Base-by-base conservation (phyloP, 2,329 filamentous ascomycete species). In the Fusarium buharicum region DNA sequence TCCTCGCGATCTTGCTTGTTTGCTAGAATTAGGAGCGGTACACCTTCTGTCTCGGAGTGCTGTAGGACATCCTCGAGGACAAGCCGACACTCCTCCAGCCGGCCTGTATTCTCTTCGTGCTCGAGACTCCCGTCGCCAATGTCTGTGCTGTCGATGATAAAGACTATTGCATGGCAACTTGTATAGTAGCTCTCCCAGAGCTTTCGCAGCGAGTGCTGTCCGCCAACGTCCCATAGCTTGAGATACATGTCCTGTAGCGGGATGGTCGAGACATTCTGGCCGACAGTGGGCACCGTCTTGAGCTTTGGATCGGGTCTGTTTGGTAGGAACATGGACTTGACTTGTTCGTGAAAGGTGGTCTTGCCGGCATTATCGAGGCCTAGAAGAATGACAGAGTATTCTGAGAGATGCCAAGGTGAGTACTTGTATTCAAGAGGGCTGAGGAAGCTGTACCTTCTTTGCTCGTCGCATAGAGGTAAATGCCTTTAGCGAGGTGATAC, bases 1-100 rank as follows among this genome's bases (percentile, higher is more conserved):
- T 98, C 95, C 77, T 99, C 95, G 2, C 94, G 82, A 75, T 99
- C 95, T 79, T 99, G 95, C 79, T 99, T 99, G 75, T 99, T 99
- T 59, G 95, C 95, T 65, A 99, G 79, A 44, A 99, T 91, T 52
- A 99, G 79, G 51, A 99, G 83, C 18, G 95, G 95, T 60, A 99
- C 93, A 12, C 95, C 94, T 69, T 93, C 91, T 3, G 94, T 91
- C 72, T 97, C 93, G 37, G 90, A 86, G 75, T 94, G 88, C 73
- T 92, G 89, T 70, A 99, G 80, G 44, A 98, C 93, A 67, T 92
- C 90, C 77, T 98, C 94, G 18, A 99, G 83, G 41, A 97, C 93
- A 38, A 93, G 81, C 27, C 91, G 85, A 75, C 95, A 98, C 81
- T 99, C 95, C 40, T 93, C 91, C 38, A 98, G 77, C 3, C 94